Conservation (phyloP, 305 asterid genomes). For the Stenogyne calaminthoides region DNA sequence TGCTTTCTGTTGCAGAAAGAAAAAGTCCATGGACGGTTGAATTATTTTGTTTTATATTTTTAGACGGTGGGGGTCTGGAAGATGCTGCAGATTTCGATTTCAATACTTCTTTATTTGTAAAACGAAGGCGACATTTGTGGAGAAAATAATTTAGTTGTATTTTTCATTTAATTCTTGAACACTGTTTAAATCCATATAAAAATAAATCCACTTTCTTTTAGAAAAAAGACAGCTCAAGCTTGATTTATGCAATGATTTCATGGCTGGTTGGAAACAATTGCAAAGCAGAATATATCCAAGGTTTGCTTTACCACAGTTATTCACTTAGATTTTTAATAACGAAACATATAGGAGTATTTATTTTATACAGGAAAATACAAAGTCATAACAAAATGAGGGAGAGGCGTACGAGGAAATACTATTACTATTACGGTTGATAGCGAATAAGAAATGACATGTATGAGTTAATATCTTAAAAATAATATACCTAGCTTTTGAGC, state of each 20-base stretch:
- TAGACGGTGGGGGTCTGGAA: slow-evolving; percentile 22
- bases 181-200: not conserved
- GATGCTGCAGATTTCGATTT: slow-evolving; percentile 10
- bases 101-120: not conserved
- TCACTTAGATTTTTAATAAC: too few relatives aligned
- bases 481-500: slow-evolving; percentile 81
- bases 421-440: not conserved
- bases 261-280: too few relatives aligned
- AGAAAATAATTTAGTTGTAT: not conserved
- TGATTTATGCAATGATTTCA: too few relatives aligned
- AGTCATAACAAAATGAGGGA: too few relatives aligned
- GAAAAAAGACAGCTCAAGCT: too few relatives aligned
- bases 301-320: too few relatives aligned
- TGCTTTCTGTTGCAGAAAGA: not conserved
- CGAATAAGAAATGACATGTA: not conserved
- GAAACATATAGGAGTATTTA: not conserved
- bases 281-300: too few relatives aligned
- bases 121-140: slow-evolving; percentile 1
- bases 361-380: too few relatives aligned
- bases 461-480: not conserved
- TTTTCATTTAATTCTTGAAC: not conserved
- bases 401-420: not conserved
- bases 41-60: slow-evolving; percentile 2
- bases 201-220: not conserved
- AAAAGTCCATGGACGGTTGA: slow-evolving; percentile 18